Percentiles rank a stretch among this genome's conserved stretches.
Conservation (phyloP, 2,329 filamentous ascomycete species). For the Tricladium varicosporioides region DNA sequence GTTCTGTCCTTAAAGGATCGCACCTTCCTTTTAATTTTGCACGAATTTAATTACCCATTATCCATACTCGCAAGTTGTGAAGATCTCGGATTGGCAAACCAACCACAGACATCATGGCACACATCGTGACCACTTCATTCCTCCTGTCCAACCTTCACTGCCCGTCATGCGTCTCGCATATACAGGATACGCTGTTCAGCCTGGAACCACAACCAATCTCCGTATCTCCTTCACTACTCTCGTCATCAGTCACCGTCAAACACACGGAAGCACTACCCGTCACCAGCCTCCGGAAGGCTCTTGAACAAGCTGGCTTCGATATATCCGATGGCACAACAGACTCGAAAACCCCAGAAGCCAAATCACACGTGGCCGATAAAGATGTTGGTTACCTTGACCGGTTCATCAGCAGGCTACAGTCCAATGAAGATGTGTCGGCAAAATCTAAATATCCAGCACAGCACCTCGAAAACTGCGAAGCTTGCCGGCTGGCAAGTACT, state of each 20-base stretch:
- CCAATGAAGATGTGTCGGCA: constrained; percentile 26
- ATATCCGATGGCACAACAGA: constrained; percentile 39
- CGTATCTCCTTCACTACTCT: constrained; percentile 69
- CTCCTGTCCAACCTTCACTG: constrained; percentile 76
- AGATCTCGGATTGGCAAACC: not conserved
- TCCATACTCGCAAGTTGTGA: not conserved
- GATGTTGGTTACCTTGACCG: constrained; percentile 29
- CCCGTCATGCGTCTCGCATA: constrained; percentile 68
- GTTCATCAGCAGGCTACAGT: constrained; percentile 23
- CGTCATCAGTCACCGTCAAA: constrained; percentile 63
- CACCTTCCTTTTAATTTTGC: not conserved
- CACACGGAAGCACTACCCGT: constrained; percentile 46
- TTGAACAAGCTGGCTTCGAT: constrained; percentile 59
- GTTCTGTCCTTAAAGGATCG: not conserved
- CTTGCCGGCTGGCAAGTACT: constrained; percentile 43
- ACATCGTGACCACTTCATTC: constrained; percentile 37
- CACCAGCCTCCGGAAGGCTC: constrained; percentile 44
- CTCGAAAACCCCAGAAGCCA: not conserved
- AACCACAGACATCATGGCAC: constrained; percentile 2
- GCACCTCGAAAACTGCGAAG: constrained; percentile 49
- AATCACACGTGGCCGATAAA: constrained; percentile 15
- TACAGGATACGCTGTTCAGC: constrained; percentile 54
- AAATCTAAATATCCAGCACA: constrained; percentile 18
- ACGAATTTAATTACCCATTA: not conserved
- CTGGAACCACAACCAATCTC: constrained; percentile 50